Evolutionary conservation across 202 grass and related monocot genomes (phyloP).

Genomic region (Zizania palustris): DNA sequence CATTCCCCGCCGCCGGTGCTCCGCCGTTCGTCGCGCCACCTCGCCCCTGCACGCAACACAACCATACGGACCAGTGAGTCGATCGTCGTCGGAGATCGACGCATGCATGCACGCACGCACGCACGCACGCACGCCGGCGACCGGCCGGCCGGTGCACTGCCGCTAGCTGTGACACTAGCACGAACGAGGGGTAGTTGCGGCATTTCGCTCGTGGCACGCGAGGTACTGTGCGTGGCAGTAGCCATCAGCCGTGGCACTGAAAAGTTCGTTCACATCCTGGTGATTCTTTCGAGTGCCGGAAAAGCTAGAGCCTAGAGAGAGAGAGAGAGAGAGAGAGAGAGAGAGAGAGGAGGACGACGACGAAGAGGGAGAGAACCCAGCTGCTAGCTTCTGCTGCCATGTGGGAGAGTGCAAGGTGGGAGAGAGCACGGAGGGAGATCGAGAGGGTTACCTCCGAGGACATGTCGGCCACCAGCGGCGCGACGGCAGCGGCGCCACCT

Average conservation of each 20-base stretch:
- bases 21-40: constrained; percentile 30
- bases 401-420: constrained; percentile 3
- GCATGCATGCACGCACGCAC: constrained; percentile 8
- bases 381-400: not conserved
- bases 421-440: not conserved
- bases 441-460: constrained; percentile 56
- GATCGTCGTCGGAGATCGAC: not conserved
- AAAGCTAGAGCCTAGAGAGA: constrained; percentile 17
- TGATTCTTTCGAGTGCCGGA: constrained; percentile 52
- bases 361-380: not conserved
- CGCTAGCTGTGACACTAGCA: not conserved
- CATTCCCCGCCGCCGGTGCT: constrained; percentile 32
- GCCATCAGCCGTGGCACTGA: constrained; percentile 49
- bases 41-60: constrained; percentile 37
- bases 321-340: not conserved
- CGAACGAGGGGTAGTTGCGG: constrained; percentile 27
- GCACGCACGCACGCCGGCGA: constrained; percentile 8
- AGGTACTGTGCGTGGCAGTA: constrained; percentile 60
- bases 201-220: constrained; percentile 55
- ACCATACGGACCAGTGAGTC: not conserved
- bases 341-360: not conserved
- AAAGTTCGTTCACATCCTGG: constrained; percentile 61
- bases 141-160: not conserved
- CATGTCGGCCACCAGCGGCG: constrained; percentile 68
- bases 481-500: constrained; percentile 66